Conservation (phyloP, 1,284 basidiomycete genomes). For the Xerocomus alliaceus region DNA sequence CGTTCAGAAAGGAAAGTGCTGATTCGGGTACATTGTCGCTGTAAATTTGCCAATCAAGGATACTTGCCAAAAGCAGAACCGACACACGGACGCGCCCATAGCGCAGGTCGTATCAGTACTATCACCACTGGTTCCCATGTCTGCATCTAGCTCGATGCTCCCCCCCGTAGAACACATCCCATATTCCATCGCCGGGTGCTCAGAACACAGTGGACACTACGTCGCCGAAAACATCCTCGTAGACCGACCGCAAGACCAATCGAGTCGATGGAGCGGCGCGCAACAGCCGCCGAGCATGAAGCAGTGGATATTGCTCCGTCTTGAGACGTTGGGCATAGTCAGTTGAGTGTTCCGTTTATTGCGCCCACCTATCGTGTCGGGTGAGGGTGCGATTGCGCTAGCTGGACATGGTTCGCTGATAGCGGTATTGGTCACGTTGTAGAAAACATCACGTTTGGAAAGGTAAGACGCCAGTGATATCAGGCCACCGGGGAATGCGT, state of each 20-base stretch:
- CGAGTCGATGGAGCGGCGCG: constrained; percentile 76
- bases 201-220: constrained; percentile 74
- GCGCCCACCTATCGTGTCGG: background rate
- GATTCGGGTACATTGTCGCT: too few species aligned
- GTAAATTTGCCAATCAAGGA: too few species aligned
- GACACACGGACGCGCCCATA: background rate
- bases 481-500: background rate
- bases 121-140: too few species aligned
- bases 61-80: too few species aligned
- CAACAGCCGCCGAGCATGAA: constrained; percentile 58
- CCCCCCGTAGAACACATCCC: constrained; percentile 22
- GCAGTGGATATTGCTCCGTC: constrained; percentile 74
- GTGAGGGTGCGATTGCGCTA: background rate
- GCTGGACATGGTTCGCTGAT: too few species aligned
- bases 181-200: constrained; percentile 66
- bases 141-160: constrained; percentile 11
- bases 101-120: too few species aligned
- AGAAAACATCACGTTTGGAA: constrained; percentile 81
- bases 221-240: constrained; percentile 69
- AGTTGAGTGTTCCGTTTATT: constrained; percentile 57
- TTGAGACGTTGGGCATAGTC: constrained; percentile 64
- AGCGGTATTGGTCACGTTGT: background rate
- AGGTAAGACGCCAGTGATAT: constrained; percentile 53
- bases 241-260: constrained; percentile 66
- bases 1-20: too few species aligned